Evolutionary conservation across 768 basidiomycete species (phyloP), one percentile per base, ranked within the genome.

Genomic region (Phylloporus scabripes): DNA sequence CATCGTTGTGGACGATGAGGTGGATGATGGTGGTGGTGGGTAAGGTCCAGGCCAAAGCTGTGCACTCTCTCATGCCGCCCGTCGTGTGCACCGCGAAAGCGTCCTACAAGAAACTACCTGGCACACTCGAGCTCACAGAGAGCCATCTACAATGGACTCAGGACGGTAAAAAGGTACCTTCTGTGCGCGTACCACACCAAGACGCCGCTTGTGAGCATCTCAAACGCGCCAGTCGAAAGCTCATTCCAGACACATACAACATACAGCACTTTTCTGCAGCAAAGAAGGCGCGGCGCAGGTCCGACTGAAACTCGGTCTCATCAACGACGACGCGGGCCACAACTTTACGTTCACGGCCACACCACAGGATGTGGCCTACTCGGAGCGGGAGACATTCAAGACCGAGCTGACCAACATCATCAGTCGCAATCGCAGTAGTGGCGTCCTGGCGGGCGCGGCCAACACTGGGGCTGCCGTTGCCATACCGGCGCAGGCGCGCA

Each of bases 381-480:
- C 71, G 23, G 91, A 93, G 62, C 79, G 91, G 58, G 89, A 91
- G 69, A 74, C 74, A 56, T 92, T 92, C 77, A 92, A 92, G 72
- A 72, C 73, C 36, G 85, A 87, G 61, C 72, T 92, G 48, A 87
- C 85, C 7, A 74, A 73, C 46, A 84, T 92, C 63, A 87, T 94
- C 52, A 78, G 80, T 56, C 78, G 77, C 44, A 92, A 92, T 69
- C 79, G 83, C 46, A 73, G 71, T 39, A 66, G 68, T 38, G 50
- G 54, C 2, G 0, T 49, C 12, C 42, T 38, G 50, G 60, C 63
- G 23, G 72, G 37, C 1, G 7, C 24, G 9, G 29, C 32, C 1
- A n/a, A 31, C 21, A 5, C 45, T 17, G 43, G 57, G 1, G 45
- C 58, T 33, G 53, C 59, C 26, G 48, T 64, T 3, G 56, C 18